phyloP scores from a whole-genome alignment of 768 basidiomycete species.

The Termitomyces sp. region DNA sequence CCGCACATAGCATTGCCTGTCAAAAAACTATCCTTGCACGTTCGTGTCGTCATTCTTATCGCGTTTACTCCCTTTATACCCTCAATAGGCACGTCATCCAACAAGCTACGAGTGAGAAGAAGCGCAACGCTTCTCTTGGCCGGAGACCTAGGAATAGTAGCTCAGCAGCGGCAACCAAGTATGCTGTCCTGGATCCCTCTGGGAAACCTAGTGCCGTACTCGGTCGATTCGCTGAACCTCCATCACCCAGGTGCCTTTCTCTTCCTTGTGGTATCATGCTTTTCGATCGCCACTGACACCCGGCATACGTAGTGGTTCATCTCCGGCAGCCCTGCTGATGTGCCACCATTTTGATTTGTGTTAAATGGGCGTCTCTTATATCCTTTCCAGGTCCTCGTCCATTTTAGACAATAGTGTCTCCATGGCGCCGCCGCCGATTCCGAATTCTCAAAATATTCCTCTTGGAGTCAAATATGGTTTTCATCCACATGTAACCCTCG shows the following conservation, averaged over 20 bases:
- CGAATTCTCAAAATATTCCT: conserved; percentile 25
- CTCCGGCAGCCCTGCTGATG: conserved; percentile 33
- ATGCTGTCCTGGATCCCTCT: conserved; percentile 23
- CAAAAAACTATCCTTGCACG: conserved; percentile 93
- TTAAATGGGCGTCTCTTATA: conserved; percentile 14
- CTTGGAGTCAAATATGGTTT: conserved; percentile 44
- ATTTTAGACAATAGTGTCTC: conserved; percentile 21
- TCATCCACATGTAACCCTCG: conserved; percentile 45
- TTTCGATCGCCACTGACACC: conserved; percentile 15
- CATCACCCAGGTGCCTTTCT: conserved; percentile 18
- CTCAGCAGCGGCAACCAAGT: conserved; percentile 40
- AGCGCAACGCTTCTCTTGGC: conserved; percentile 49
- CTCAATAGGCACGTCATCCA: conserved; percentile 66
- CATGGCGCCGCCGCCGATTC: conserved; percentile 14
- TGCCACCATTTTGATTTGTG: conserved; percentile 19
- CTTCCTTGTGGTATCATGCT: conserved; percentile 7
- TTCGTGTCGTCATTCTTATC: conserved; percentile 32
- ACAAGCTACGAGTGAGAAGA: conserved; percentile 82
- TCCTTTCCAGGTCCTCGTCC: conserved; percentile 22
- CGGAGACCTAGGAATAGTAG: conserved; percentile 65
- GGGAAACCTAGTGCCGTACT: conserved; percentile 19
- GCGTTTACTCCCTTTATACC: neutral
- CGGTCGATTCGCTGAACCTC: conserved; percentile 19
- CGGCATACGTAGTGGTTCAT: conserved; percentile 22
- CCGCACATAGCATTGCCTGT: conserved; percentile 61